These are phyloP conservation scores for Hamigera avellanea DNA, from an alignment of 495 filamentous ascomycete species.

Conservation along the genomic window DNA sequence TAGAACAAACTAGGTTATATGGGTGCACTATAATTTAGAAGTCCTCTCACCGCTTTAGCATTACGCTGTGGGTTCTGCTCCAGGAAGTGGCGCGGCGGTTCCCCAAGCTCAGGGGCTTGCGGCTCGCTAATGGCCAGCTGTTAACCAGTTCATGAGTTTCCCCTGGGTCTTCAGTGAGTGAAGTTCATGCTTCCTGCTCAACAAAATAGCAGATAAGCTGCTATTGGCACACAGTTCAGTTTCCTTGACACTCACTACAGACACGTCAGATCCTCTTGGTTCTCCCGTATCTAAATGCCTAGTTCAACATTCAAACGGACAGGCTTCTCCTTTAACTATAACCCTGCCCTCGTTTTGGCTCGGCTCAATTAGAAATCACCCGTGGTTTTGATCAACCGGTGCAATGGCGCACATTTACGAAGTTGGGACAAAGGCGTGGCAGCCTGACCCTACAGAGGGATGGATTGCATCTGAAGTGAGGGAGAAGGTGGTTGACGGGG, in stretches of 20 bases:
- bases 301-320: slow-evolving; percentile 1
- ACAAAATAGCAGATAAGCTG: too few relatives aligned
- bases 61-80: neutral
- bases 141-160: slow-evolving; percentile 15
- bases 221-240: too few relatives aligned
- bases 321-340: neutral
- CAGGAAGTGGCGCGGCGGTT: slow-evolving; percentile 27
- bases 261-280: neutral
- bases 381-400: slow-evolving; percentile 1
- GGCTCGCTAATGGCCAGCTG: slow-evolving; percentile 30
- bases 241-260: too few relatives aligned
- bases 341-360: slow-evolving; percentile 2
- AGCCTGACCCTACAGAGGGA: slow-evolving; percentile 88
- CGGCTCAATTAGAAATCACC: slow-evolving; percentile 2
- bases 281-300: slow-evolving; percentile 4
- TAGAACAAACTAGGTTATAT: too few relatives aligned
- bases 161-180: too few relatives aligned
- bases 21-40: too few relatives aligned
- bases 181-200: too few relatives aligned
- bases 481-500: slow-evolving; percentile 72
- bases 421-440: slow-evolving; percentile 95
- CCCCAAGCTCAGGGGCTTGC: slow-evolving; percentile 32
- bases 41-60: too few relatives aligned
- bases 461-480: slow-evolving; percentile 95
- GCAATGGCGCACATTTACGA: slow-evolving; percentile 93